phyloP scores from a whole-genome alignment of 208 protist species.

The Trypanosoma scelopori region DNA sequence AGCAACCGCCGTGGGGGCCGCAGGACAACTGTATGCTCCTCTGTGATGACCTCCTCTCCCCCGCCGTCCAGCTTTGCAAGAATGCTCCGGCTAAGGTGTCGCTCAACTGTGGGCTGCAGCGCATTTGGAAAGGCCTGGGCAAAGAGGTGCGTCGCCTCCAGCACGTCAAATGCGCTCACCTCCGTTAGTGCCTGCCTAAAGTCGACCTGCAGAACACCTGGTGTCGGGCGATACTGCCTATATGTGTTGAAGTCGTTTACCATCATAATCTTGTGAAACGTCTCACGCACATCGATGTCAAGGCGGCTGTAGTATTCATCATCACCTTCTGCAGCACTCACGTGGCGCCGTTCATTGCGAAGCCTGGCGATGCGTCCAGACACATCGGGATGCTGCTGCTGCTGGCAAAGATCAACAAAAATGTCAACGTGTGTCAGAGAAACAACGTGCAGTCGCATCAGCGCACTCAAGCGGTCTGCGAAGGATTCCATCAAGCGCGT shows the following conservation, averaged over 20 bases:
- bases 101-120: slow-evolving; percentile 31
- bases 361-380: slow-evolving; percentile 39
- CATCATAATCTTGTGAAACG: slow-evolving; percentile 45
- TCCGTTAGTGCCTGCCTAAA: slow-evolving; percentile 60
- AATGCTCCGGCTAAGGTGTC: slow-evolving; percentile 51
- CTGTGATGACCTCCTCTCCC: slow-evolving; percentile 58
- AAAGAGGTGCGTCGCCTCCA: slow-evolving; percentile 62
- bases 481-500: slow-evolving; percentile 56
- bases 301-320: slow-evolving; percentile 49
- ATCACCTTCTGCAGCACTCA: slow-evolving; percentile 29
- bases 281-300: slow-evolving; percentile 79
- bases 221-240: slow-evolving; percentile 52
- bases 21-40: slow-evolving; percentile 34
- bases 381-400: slow-evolving; percentile 56
- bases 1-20: slow-evolving; percentile 39
- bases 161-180: slow-evolving; percentile 54
- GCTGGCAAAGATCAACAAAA: slow-evolving; percentile 41
- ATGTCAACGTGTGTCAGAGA: slow-evolving; percentile 50
- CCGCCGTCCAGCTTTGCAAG: slow-evolving; percentile 52
- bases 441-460: slow-evolving; percentile 52
- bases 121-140: slow-evolving; percentile 48
- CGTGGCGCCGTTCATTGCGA: slow-evolving; percentile 14
- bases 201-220: slow-evolving; percentile 65
- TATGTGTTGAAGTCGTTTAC: slow-evolving; percentile 60
- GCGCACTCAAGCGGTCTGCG: slow-evolving; percentile 34